Base-by-base conservation (phyloP, 2,329 filamentous ascomycete genomes). In the Trichophyton benhamiae region DNA sequence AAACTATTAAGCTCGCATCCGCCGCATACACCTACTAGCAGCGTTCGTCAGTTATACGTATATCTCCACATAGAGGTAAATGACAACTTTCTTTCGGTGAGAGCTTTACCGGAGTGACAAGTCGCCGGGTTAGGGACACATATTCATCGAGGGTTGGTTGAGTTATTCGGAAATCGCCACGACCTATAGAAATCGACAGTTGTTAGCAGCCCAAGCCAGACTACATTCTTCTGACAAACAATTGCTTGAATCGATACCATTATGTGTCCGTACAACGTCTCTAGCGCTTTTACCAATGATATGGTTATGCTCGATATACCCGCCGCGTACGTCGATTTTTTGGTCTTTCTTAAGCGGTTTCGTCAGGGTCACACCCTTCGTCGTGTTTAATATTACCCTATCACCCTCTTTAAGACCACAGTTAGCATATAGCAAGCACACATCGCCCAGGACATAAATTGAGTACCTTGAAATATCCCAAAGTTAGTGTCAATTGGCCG, bases 1-100 rank as follows among this genome's bases (percentile, higher is more conserved):
- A 87, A 42, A 90, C 85, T 59, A 94, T 91, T 36, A 88, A 76
- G 65, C 82, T 86, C 17, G 88, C 87, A 73, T 92, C 89, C 62
- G 83, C 81, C 15, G 87, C 84, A 69, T 94, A 94, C 7, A 58
- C 20, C 57, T 58, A 46, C 36, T 42, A 58, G 38, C 20, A 15
- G 33, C 57, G 15, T 25, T 15, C 11, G 3, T 55, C 52, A 55
- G 52, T 55, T 36, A 55, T 55, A 52, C n/a, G n/a, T 36, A 20
- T 20, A 27, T 6, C 4, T n/a, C 27, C 5, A 20, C 2, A 17
- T 17, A 36, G 25, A 8, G 13, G 33, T 3, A 33, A 6, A 55
- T 33, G 27, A 1, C 27, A 6, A 5, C 17, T 6, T 6, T 9
- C 15, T 11, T 17, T 27, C n/a, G 13, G 22, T 3, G 27, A 27